Base-by-base conservation (phyloP, 495 filamentous ascomycete species). In the Aspergillus olivimuriae region DNA sequence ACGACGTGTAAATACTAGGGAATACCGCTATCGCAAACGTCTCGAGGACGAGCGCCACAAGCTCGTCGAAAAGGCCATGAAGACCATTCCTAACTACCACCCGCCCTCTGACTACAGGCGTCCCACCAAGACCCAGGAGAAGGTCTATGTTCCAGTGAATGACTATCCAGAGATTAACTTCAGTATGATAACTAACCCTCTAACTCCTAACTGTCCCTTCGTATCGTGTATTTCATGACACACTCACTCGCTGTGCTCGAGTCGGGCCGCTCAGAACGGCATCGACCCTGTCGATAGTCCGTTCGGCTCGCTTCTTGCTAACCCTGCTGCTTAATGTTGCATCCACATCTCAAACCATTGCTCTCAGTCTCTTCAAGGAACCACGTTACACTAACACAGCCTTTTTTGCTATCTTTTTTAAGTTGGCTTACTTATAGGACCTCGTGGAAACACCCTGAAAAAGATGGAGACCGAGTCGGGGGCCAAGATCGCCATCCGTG, bases 161-260 rank as follows among this genome's bases (percentile, higher is more conserved):
- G 94, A 99, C 70, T 99, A 99, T 73, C 94, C 94, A 77, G 94
- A 97, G 71, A 96, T 99, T 86, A 99, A 99, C 86, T 99, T 97
- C 87, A 97, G 92, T 98, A 95, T 87, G 90, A 91, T 90, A 86
- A 83, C 89, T 94, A 94, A 94, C 89, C 89, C 87, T 89, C 84
- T 87, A 84, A 86, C 82, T 80, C 79, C 75, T 84, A 77, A 84
- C 78, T 61, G 58, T 73, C 66, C 67, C 64, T 58, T 60, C 65
- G 48, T 56, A 61, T 12, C 20, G 66, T 63, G 46, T 68, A 56
- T 69, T 67, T 64, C 65, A 66, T 70, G 64, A 48, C 58, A 60
- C 39, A 26, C 52, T n/a, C n/a, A n/a, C n/a, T n/a, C n/a, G n/a
- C 56, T 69, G 51, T 70, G 69, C 63, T 72, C 67, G 69, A 73